Percentiles rank a stretch among this genome's conserved stretches.
Evolutionary conservation across 257 asterid species (phyloP).

Genomic region (Solanum neorickii): DNA sequence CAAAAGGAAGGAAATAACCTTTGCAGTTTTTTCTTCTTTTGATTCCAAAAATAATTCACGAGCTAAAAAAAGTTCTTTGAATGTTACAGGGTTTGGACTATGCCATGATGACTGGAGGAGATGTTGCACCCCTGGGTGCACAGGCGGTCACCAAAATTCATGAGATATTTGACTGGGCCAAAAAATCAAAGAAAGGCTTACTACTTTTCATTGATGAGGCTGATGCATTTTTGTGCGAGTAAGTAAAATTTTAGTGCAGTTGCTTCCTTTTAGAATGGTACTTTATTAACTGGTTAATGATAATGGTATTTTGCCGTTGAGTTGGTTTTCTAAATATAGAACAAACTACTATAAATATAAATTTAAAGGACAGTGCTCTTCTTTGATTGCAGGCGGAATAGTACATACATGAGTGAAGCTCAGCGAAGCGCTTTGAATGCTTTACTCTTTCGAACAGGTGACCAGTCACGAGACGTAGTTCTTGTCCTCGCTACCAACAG

Average conservation of each 20-base stretch:
- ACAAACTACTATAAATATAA: background rate
- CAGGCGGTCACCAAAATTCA: constrained; percentile 97
- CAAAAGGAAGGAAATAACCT: background rate
- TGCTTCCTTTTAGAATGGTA: background rate
- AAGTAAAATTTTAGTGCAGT: constrained; percentile 22
- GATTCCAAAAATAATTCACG: background rate
- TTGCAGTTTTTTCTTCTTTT: background rate
- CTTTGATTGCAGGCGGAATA: constrained; percentile 56
- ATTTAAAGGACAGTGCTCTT: background rate
- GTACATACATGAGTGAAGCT: constrained; percentile 94
- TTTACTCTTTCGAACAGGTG: constrained; percentile 89
- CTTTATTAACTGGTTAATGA: background rate
- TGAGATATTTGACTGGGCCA: constrained; percentile 96
- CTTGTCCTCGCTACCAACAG: constrained; percentile 94
- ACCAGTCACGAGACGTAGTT: constrained; percentile 89
- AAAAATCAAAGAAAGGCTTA: constrained; percentile 82
- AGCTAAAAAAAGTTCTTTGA: background rate
- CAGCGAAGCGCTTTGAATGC: constrained; percentile 92
- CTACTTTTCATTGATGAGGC: constrained; percentile 95
- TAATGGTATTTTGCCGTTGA: background rate
- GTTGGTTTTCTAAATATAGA: background rate
- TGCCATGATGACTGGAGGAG: constrained; percentile 99
- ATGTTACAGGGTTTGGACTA: constrained; percentile 81
- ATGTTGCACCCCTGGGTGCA: constrained; percentile 94
- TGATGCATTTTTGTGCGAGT: constrained; percentile 98